A percentile compares a stretch with the other conserved stretches of the same genome.
Conservation (phyloP, 176 grass and related monocot species). For the Thinopyrum elongatum region DNA sequence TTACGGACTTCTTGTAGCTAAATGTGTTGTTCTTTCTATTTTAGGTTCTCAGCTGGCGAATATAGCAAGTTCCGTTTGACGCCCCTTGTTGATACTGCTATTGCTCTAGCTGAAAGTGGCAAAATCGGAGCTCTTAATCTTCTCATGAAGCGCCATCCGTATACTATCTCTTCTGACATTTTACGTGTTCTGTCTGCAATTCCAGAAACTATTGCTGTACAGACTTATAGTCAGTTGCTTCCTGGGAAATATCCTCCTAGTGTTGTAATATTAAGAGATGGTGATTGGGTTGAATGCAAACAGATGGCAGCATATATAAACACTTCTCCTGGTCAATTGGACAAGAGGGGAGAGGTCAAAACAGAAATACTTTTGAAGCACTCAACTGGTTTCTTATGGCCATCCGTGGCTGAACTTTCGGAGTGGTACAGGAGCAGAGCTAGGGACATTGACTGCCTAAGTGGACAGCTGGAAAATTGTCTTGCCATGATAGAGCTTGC, state of each 20-base stretch:
- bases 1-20: slow-evolving; percentile 24
- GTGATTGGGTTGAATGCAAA: slow-evolving; percentile 91
- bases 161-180: slow-evolving; percentile 61
- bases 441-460: slow-evolving; percentile 93
- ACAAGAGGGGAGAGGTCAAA: slow-evolving; percentile 51
- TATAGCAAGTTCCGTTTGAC: slow-evolving; percentile 75
- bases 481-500: slow-evolving; percentile 75
- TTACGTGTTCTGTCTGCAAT: slow-evolving; percentile 74
- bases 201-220: slow-evolving; percentile 88
- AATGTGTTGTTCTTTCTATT: slow-evolving; percentile 42
- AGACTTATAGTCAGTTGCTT: slow-evolving; percentile 86
- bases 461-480: slow-evolving; percentile 92
- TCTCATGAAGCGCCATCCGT: slow-evolving; percentile 96
- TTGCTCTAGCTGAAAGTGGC: slow-evolving; percentile 85
- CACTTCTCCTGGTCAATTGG: slow-evolving; percentile 32
- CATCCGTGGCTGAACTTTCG: slow-evolving; percentile 66
- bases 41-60: slow-evolving; percentile 70
- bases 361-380: slow-evolving; percentile 81
- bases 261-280: slow-evolving; percentile 62
- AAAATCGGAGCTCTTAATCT: slow-evolving; percentile 97
- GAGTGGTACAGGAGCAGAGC: slow-evolving; percentile 82
- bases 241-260: slow-evolving; percentile 69
- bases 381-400: slow-evolving; percentile 72
- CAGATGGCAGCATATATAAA: slow-evolving; percentile 74
- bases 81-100: slow-evolving; percentile 60